A percentile compares a stretch with the other conserved stretches of the same genome.
Evolutionary conservation across 2,329 filamentous ascomycete species (phyloP).

Genomic region (Aspergillus phoenicis): DNA sequence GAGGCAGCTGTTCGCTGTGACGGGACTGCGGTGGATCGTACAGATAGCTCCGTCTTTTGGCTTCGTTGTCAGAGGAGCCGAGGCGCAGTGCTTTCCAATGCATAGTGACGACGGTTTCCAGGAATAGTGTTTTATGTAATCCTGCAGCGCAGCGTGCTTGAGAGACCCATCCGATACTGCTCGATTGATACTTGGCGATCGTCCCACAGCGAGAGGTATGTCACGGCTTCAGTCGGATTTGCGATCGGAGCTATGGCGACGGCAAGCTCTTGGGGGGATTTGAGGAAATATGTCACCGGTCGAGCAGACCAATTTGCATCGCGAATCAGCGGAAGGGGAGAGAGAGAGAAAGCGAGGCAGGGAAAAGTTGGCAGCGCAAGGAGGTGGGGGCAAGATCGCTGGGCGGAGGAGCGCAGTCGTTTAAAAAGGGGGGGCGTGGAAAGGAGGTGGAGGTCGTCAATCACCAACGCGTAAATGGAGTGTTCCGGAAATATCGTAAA

Average conservation of each 20-base stretch:
- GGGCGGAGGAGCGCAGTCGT: slow-evolving; percentile 17
- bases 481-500: slow-evolving; percentile 8
- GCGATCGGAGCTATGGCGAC: slow-evolving; percentile 6
- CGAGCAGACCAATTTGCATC: slow-evolving; percentile 21
- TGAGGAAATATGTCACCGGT: slow-evolving; percentile 16
- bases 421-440: slow-evolving; percentile 17
- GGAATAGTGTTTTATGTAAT: slow-evolving; percentile 20
- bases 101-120: slow-evolving; percentile 35
- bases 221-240: not conserved
- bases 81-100: slow-evolving; percentile 46
- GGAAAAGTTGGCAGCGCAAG: slow-evolving; percentile 11
- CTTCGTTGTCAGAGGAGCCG: slow-evolving; percentile 35
- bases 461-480: slow-evolving; percentile 15
- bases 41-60: slow-evolving; percentile 37
- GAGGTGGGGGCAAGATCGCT: slow-evolving; percentile 14
- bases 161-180: slow-evolving; percentile 26
- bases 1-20: slow-evolving; percentile 42
- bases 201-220: not conserved
- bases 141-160: slow-evolving; percentile 20
- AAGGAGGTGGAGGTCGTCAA: slow-evolving; percentile 22
- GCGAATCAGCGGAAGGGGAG: slow-evolving; percentile 14
- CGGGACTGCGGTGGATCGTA: slow-evolving; percentile 33
- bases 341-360: slow-evolving; percentile 1
- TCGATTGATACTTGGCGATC: slow-evolving; percentile 6
- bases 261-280: slow-evolving; percentile 10